Evolutionary conservation across 495 filamentous ascomycete genomes (phyloP), one percentile per base, ranked within the genome.

Genomic region (Aspergillus taichungensis): DNA sequence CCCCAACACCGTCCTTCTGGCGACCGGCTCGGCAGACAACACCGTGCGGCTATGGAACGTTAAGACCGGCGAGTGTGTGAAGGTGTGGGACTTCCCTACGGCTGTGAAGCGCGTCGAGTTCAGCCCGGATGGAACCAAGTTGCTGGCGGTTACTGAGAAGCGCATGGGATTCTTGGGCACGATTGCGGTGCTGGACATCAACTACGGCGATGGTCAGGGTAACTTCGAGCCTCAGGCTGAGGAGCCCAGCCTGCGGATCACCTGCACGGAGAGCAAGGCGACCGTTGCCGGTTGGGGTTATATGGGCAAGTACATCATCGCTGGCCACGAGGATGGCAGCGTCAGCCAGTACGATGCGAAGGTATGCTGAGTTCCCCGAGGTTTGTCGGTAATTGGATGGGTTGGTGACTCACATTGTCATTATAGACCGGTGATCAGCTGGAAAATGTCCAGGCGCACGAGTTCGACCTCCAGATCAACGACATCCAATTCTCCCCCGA

Each of bases 241-340:
- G 56, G 88, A 94, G 73, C 87, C 79, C 37, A 76, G 63, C 49
- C 60, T 96, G 63, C 82, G 75, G 40, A 97, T 98, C 54, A 88
- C 87, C 32, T 94, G 88, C 64, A 80, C 85, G 45, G 88, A 95
- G 69, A 88, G 83, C 74, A 97, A 97, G 64, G 90, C 90, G 14
- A 96, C 91, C 10, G 92, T 98, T 52, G 92, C 92, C 10, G 91
- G 87, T 30, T 98, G 89, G 87, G 91, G 88, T 67, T 96, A 85
- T 65, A 52, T 92, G 52, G 78, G 77, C 62, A 85, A 89, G 65
- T 96, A 87, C 71, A 97, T 98, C 67, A 92, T 98, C 53, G 88
- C 90, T 38, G 94, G 88, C 37, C 92, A 98, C 69, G 94, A 97
- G 67, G 92, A 98, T 60, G 92, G 92, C 54, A 84, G 79, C 43